These are phyloP conservation scores for Speleostelium caveatum DNA, from an alignment of 78 protist species.

Conservation along the genomic window DNA sequence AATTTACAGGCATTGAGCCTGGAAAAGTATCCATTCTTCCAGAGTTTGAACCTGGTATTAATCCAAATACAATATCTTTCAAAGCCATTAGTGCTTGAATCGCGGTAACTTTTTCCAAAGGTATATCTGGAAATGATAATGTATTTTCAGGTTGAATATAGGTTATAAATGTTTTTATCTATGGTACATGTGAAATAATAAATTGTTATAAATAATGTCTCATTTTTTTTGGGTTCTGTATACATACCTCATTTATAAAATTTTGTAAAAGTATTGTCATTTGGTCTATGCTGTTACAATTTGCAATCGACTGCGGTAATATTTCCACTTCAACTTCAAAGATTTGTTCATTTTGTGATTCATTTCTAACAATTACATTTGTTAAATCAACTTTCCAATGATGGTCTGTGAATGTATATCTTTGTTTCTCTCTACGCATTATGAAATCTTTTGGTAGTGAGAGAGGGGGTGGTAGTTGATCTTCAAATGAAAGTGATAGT, in stretches of 20 bases:
- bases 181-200: not conserved
- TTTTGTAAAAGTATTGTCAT: not conserved
- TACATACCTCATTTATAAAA: constrained; percentile 30
- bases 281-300: not conserved
- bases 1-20: constrained; percentile 80
- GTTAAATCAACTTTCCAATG: constrained; percentile 65
- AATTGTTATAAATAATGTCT: not conserved
- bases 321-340: constrained; percentile 57
- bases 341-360: not conserved
- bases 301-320: not conserved
- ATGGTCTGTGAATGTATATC: constrained; percentile 20
- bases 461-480: constrained; percentile 8
- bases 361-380: not conserved
- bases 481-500: constrained; percentile 39
- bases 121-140: constrained; percentile 53
- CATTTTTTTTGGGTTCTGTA: too few species aligned
- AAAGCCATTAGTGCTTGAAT: constrained; percentile 12
- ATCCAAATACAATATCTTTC: constrained; percentile 23
- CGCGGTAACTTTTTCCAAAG: constrained; percentile 27
- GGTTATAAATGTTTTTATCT: not conserved
- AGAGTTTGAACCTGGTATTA: constrained; percentile 4
- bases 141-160: constrained; percentile 15
- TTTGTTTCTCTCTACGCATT: constrained; percentile 1
- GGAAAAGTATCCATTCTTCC: constrained; percentile 43
- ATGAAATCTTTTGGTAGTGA: constrained; percentile 12